Percentiles rank a stretch among this genome's conserved stretches.
These are phyloP conservation scores for Cornus controversa DNA, from an alignment of 148 eudicot species.

Conservation along the genomic window DNA sequence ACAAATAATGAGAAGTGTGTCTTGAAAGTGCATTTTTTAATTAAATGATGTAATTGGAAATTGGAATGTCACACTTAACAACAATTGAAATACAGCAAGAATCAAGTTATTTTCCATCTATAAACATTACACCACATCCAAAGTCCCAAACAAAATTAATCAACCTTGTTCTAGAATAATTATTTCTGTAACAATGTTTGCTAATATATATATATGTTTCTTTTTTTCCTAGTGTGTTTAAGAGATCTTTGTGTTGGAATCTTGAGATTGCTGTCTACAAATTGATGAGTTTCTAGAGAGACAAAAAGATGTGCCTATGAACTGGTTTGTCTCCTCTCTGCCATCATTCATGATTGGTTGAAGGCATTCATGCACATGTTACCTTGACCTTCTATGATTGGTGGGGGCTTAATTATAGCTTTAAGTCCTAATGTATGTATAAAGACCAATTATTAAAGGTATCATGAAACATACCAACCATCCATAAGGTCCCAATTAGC, in stretches of 20 bases:
- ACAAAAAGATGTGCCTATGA: neutral
- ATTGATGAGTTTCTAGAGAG: neutral
- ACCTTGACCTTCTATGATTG: conserved; percentile 9
- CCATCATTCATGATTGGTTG: conserved; percentile 5
- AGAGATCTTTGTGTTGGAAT: neutral
- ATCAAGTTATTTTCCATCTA: too few species aligned
- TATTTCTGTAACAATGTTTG: too few species aligned
- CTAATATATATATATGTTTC: too few species aligned
- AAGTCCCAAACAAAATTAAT: too few species aligned
- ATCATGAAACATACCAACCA: neutral
- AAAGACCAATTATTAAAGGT: neutral
- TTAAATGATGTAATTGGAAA: too few species aligned
- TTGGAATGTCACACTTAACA: too few species aligned
- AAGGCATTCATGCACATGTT: too few species aligned
- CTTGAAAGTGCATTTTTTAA: too few species aligned
- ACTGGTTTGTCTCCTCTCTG: neutral
- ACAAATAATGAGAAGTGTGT: too few species aligned
- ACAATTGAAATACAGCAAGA: too few species aligned
- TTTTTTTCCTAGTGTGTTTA: neutral
- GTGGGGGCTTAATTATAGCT: neutral
- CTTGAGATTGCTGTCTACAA: neutral
- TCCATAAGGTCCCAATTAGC: neutral
- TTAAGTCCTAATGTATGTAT: neutral
- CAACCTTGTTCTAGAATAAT: too few species aligned
- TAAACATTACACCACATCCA: too few species aligned